Evolutionary conservation across 345 rosid species (phyloP).

Genomic region (Eucalyptus marginata): DNA sequence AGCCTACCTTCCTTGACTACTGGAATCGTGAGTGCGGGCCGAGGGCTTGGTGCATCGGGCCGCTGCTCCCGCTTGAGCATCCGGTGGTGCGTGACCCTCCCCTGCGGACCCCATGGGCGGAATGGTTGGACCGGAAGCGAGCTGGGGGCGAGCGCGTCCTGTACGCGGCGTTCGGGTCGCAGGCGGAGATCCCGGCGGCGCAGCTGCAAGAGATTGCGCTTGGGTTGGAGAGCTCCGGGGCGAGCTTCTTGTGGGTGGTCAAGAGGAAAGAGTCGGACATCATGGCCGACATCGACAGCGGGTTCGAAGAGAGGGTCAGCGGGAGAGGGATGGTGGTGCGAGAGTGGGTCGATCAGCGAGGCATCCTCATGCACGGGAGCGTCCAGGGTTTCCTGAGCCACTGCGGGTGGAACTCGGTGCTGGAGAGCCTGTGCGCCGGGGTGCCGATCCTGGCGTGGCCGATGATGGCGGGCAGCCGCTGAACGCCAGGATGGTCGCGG

Average conservation of each 20-base stretch:
- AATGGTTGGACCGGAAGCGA: constrained; percentile 49
- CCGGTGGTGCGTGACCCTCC: not conserved
- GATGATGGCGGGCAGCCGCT: constrained; percentile 62
- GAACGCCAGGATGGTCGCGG: constrained; percentile 52
- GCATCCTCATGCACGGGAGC: constrained; percentile 40
- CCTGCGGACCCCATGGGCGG: constrained; percentile 34
- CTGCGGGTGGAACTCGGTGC: constrained; percentile 79
- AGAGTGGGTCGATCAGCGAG: constrained; percentile 67
- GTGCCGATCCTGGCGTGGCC: constrained; percentile 81
- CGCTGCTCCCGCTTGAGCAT: constrained; percentile 26
- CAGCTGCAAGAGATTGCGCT: constrained; percentile 41
- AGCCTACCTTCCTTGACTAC: constrained; percentile 33
- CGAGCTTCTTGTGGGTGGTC: constrained; percentile 53
- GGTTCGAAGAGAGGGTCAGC: constrained; percentile 29
- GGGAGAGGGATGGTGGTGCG: constrained; percentile 44
- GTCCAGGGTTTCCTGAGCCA: constrained; percentile 66
- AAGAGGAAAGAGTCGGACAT: constrained; percentile 22
- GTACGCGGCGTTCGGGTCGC: constrained; percentile 80
- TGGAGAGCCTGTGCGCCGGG: constrained; percentile 58
- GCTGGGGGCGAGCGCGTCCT: constrained; percentile 37
- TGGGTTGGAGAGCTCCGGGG: constrained; percentile 51
- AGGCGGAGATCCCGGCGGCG: constrained; percentile 36
- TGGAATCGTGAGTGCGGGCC: not conserved
- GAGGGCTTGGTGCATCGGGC: constrained; percentile 47
- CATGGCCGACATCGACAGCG: constrained; percentile 3